Conservation (phyloP, 768 basidiomycete genomes). For the Tulasnella sp. region DNA sequence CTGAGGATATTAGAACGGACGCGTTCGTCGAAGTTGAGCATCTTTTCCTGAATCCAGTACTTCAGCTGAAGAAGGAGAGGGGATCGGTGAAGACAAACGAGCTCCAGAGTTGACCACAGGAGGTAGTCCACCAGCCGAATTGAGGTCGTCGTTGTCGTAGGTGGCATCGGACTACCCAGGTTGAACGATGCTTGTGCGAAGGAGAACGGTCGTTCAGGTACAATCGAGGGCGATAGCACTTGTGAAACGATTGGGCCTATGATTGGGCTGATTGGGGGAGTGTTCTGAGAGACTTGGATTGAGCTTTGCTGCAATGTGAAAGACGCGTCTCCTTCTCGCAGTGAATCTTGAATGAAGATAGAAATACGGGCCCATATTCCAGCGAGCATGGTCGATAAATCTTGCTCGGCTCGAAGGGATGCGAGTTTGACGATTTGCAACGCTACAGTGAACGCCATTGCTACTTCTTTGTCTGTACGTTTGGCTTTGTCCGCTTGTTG, state of each 20-base stretch:
- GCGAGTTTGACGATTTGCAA: constrained; percentile 68
- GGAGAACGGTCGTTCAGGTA: constrained; percentile 18
- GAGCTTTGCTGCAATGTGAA: constrained; percentile 45
- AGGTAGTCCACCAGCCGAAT: constrained; percentile 64
- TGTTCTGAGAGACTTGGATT: constrained; percentile 45
- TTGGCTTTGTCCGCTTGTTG: background rate
- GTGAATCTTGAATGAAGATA: constrained; percentile 47
- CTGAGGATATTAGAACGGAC: constrained; percentile 36
- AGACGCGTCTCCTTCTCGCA: constrained; percentile 57
- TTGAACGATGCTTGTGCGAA: constrained; percentile 9
- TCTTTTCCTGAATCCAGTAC: constrained; percentile 61
- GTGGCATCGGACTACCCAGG: background rate
- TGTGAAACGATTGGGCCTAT: background rate
- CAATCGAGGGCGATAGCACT: background rate
- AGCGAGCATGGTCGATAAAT: constrained; percentile 53
- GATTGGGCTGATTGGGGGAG: constrained; percentile 33
- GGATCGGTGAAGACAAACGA: constrained; percentile 57
- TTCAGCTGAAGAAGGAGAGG: constrained; percentile 66
- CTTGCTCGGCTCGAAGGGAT: constrained; percentile 57
- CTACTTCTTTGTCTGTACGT: background rate
- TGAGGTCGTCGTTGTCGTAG: background rate
- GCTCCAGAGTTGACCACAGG: constrained; percentile 68
- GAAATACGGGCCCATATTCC: constrained; percentile 65
- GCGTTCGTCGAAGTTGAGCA: constrained; percentile 52
- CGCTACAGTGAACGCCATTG: constrained; percentile 44